These are phyloP conservation scores for Colletotrichum shisoi DNA, from an alignment of 2,329 filamentous ascomycete species.

Conservation along the genomic window DNA sequence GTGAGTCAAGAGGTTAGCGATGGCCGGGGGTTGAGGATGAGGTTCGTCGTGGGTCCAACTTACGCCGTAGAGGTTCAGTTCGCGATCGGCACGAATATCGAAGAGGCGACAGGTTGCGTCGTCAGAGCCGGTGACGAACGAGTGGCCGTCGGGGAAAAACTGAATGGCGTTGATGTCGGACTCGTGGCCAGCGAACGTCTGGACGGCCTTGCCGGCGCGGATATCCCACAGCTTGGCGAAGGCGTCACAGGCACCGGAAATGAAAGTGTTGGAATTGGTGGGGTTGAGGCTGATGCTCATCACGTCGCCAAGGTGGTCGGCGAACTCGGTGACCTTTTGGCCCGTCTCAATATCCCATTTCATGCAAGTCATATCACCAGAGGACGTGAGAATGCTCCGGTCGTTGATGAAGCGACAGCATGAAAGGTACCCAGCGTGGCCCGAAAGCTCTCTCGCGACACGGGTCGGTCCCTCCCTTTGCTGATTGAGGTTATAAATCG, in stretches of 20 bases:
- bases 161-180: constrained; percentile 99
- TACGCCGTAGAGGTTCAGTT: constrained; percentile 74
- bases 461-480: constrained; percentile 94
- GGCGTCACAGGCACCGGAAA: constrained; percentile 97
- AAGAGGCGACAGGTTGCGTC: constrained; percentile 97
- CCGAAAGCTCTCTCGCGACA: constrained; percentile 92
- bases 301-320: constrained; percentile 96
- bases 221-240: constrained; percentile 99
- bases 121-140: constrained; percentile 96
- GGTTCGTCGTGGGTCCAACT: constrained; percentile 46
- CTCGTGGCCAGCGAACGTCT: constrained; percentile 98
- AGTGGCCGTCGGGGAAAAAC: constrained; percentile 98
- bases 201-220: constrained; percentile 94
- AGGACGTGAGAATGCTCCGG: constrained; percentile 95
- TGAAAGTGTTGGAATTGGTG: constrained; percentile 98
- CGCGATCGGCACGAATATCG: constrained; percentile 93
- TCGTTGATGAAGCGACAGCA: constrained; percentile 99
- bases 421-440: constrained; percentile 95
- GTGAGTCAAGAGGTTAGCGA: constrained; percentile 41
- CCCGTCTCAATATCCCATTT: constrained; percentile 99
- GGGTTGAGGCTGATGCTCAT: constrained; percentile 99
- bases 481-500: constrained; percentile 98
- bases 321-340: constrained; percentile 96
- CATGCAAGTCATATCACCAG: constrained; percentile 99
- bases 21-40: no score